Conservation (phyloP, 768 basidiomycete species). For the Hysterangium stoloniferum region DNA sequence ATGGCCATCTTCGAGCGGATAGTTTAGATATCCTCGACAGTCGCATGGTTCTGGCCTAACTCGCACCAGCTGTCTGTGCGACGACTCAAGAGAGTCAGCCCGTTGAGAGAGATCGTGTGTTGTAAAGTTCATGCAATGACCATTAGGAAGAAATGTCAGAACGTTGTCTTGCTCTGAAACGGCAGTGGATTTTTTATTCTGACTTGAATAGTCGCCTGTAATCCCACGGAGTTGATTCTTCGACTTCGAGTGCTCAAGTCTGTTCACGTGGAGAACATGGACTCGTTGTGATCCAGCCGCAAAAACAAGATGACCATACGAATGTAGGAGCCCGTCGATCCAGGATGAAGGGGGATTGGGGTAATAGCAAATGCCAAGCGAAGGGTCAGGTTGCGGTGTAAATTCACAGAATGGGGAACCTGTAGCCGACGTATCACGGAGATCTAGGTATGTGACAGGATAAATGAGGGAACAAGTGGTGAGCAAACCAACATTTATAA, state of each 20-base stretch:
- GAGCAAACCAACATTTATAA: conserved; percentile 10
- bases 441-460: conserved; percentile 16
- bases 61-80: too few species aligned
- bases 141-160: not conserved
- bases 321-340: conserved; percentile 2
- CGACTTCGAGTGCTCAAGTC: not conserved
- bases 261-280: conserved; percentile 2
- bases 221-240: not conserved
- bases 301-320: too few species aligned
- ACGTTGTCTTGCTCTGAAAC: not conserved
- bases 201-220: not conserved
- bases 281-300: too few species aligned
- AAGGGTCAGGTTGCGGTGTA: not conserved
- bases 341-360: conserved; percentile 5
- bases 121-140: not conserved
- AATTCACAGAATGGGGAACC: not conserved
- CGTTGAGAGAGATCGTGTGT: not conserved
- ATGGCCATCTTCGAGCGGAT: too few species aligned
- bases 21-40: too few species aligned
- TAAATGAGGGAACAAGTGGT: not conserved
- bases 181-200: too few species aligned
- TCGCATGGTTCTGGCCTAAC: too few species aligned
- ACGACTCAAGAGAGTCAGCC: too few species aligned
- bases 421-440: conserved; percentile 21
- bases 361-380: not conserved